phyloP scores from a whole-genome alignment of 164 flowering plant genomes.

The Paratinospora sagittata region DNA sequence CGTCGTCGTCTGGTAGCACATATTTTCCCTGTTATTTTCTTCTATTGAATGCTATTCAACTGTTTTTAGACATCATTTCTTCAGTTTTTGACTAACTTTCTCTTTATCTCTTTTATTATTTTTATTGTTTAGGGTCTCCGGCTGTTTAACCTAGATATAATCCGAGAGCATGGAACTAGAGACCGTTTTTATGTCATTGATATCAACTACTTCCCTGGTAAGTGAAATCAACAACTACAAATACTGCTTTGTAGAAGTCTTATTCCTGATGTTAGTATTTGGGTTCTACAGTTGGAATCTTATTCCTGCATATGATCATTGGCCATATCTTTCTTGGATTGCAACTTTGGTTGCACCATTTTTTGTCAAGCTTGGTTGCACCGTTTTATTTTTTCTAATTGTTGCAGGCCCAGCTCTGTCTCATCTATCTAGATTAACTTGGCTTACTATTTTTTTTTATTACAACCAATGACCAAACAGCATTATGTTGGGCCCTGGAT shows the following conservation, averaged over 20 bases:
- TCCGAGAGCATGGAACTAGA: conserved; percentile 69
- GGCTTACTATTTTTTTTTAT: too few species aligned
- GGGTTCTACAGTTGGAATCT: too few species aligned
- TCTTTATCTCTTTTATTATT: not conserved
- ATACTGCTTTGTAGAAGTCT: too few species aligned
- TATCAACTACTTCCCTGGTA: conserved; percentile 93
- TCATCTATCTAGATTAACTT: too few species aligned
- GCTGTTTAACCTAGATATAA: conserved; percentile 84
- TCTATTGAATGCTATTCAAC: not conserved
- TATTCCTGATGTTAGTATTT: too few species aligned
- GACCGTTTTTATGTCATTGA: conserved; percentile 82
- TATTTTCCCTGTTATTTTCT: not conserved
- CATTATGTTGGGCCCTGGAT: too few species aligned
- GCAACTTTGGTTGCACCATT: not conserved
- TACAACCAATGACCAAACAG: too few species aligned
- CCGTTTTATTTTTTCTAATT: not conserved
- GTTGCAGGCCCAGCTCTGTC: too few species aligned
- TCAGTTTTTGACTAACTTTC: not conserved
- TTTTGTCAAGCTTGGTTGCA: not conserved
- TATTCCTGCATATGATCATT: too few species aligned
- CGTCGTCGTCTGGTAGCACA: conserved; percentile 67
- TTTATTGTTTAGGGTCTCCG: conserved; percentile 59
- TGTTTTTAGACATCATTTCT: not conserved
- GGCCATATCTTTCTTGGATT: not conserved
- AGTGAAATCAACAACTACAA: conserved; percentile 14